Evolutionary conservation across 768 basidiomycete species (phyloP).

Genomic region (Trametes meyenii): DNA sequence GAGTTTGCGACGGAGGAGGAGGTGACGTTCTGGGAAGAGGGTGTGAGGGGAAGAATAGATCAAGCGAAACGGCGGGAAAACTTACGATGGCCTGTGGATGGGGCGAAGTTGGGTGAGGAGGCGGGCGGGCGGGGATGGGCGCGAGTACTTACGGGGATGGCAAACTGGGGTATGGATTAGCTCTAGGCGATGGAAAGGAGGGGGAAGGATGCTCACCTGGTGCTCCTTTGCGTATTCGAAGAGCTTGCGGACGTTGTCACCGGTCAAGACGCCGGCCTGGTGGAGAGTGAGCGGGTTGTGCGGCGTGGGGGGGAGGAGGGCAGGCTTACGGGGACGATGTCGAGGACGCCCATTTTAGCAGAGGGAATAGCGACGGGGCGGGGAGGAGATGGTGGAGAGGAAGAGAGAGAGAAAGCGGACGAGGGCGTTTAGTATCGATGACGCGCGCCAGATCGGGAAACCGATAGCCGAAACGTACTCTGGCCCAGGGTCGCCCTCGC

Average conservation of each 20-base stretch:
- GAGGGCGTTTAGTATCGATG: conserved; percentile 14
- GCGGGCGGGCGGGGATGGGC: neutral
- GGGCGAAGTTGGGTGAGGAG: conserved; percentile 2
- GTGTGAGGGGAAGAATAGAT: neutral
- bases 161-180: conserved; percentile 53
- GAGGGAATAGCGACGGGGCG: too few species aligned
- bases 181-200: conserved; percentile 16
- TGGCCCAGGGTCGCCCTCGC: too few species aligned
- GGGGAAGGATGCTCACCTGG: conserved; percentile 54
- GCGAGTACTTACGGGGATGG: conserved; percentile 71
- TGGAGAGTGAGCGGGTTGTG: neutral
- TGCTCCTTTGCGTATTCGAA: conserved; percentile 92
- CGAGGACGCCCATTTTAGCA: conserved; percentile 74
- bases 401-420: neutral
- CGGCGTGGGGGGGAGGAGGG: neutral
- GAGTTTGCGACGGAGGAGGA: conserved; percentile 96
- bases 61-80: conserved; percentile 24
- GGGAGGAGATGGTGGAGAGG: conserved; percentile 9
- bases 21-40: conserved; percentile 77
- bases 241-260: conserved; percentile 92
- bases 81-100: conserved; percentile 71
- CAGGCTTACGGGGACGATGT: conserved; percentile 80
- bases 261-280: conserved; percentile 93
- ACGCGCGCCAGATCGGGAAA: conserved; percentile 12
- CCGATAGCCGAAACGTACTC: neutral